Percentiles rank a stretch among this genome's conserved stretches.
These are phyloP conservation scores for Poa annua DNA, from an alignment of 176 grass and related monocot genomes.

Conservation along the genomic window DNA sequence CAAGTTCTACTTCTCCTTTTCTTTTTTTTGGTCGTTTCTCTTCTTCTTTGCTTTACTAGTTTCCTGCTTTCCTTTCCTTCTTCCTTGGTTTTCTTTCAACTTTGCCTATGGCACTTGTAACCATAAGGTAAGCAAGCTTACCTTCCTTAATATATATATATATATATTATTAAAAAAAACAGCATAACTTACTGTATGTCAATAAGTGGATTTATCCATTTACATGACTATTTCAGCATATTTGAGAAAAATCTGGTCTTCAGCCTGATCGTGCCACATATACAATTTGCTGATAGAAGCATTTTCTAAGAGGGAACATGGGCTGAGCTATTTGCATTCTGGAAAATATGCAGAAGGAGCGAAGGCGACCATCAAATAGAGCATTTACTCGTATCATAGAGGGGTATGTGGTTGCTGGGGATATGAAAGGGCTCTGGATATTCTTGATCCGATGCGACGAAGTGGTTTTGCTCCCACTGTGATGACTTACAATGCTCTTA, in stretches of 20 bases:
- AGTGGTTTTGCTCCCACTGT: constrained; percentile 79
- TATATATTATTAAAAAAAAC: no score
- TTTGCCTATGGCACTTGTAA: no score
- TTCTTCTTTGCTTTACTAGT: no score
- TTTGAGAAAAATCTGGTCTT: constrained; percentile 85
- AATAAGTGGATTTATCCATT: constrained; percentile 92
- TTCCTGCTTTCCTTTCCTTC: no score
- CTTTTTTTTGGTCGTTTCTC: no score
- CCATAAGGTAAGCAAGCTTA: no score
- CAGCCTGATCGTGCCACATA: constrained; percentile 75
- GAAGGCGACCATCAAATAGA: constrained; percentile 73
- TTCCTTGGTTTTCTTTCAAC: no score
- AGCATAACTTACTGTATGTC: constrained; percentile 97
- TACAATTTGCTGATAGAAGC: constrained; percentile 95
- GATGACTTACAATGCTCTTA: constrained; percentile 95
- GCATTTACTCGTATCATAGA: constrained; percentile 96
- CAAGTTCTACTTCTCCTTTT: no score
- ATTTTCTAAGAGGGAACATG: constrained; percentile 96
- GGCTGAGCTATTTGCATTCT: constrained; percentile 80
- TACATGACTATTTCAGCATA: constrained; percentile 89
- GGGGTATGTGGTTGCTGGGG: constrained; percentile 76
- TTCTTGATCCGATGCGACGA: constrained; percentile 82
- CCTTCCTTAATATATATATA: no score
- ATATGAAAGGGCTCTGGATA: constrained; percentile 82
- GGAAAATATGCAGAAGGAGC: constrained; percentile 88